These are phyloP conservation scores for Herpetomonas tarakana DNA, from an alignment of 208 protist genomes.

Conservation along the genomic window DNA sequence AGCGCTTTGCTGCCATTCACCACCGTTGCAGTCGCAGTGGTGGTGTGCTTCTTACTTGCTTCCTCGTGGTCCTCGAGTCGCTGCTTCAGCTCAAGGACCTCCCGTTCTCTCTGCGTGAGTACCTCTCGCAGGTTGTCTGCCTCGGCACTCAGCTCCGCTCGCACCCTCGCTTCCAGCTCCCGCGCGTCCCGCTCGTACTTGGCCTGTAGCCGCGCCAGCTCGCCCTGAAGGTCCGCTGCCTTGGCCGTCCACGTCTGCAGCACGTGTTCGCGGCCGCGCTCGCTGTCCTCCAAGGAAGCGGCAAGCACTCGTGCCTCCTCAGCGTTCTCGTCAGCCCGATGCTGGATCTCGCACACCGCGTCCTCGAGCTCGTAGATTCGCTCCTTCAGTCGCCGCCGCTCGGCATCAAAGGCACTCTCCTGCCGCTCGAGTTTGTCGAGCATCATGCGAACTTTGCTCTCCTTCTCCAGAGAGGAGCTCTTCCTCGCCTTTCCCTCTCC, in stretches of 20 bases:
- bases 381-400: slow-evolving; percentile 6
- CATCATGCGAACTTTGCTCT: slow-evolving; percentile 4
- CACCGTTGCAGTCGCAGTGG: neutral
- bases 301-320: neutral
- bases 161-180: neutral
- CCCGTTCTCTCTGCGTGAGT: slow-evolving; percentile 4
- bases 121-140: slow-evolving; percentile 3
- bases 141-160: slow-evolving; percentile 6
- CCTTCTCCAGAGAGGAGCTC: neutral
- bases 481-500: too few relatives aligned
- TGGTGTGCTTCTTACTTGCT: neutral
- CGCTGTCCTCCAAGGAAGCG: neutral
- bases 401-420: neutral
- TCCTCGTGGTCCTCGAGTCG: neutral
- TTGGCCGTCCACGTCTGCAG: neutral
- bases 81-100: neutral
- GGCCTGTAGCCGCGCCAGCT: slow-evolving; percentile 9
- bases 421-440: slow-evolving; percentile 9
- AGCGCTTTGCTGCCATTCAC: neutral
- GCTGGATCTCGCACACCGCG: slow-evolving; percentile 19
- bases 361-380: slow-evolving; percentile 8
- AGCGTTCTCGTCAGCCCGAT: slow-evolving; percentile 15
- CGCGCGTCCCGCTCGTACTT: slow-evolving; percentile 9
- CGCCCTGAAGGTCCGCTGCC: neutral
- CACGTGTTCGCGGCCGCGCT: slow-evolving; percentile 2